Conservation (phyloP, 2,329 filamentous ascomycete genomes). For the Colletotrichum sublineola region DNA sequence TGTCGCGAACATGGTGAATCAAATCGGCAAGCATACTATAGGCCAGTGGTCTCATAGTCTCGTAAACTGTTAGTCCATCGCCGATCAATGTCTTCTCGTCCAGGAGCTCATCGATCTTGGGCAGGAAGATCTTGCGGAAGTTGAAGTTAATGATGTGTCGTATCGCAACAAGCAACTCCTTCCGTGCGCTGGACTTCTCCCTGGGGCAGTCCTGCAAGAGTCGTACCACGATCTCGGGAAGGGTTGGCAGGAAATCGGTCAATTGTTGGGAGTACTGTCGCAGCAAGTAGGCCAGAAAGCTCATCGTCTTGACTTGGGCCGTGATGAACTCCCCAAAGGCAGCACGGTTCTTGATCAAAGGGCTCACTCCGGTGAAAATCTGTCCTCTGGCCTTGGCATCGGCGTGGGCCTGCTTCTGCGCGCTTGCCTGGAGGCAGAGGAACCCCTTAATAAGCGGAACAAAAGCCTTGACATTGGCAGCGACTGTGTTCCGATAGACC, state of each 20-base stretch:
- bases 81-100: constrained; percentile 96
- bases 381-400: constrained; percentile 84
- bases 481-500: constrained; percentile 84
- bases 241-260: constrained; percentile 84
- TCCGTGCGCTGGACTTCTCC: constrained; percentile 92
- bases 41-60: constrained; percentile 93
- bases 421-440: constrained; percentile 87
- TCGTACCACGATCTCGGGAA: constrained; percentile 92
- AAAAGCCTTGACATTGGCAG: constrained; percentile 89
- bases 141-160: constrained; percentile 99
- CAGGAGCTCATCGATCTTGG: constrained; percentile 93
- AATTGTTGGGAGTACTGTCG: constrained; percentile 89
- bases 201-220: constrained; percentile 93
- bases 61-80: constrained; percentile 95
- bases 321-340: constrained; percentile 99
- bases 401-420: constrained; percentile 90
- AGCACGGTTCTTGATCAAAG: constrained; percentile 90
- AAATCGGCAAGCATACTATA: constrained; percentile 99
- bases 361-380: constrained; percentile 93
- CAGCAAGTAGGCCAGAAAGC: constrained; percentile 93
- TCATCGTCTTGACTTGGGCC: constrained; percentile 99
- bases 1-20: constrained; percentile 95
- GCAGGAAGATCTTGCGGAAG: constrained; percentile 93
- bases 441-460: constrained; percentile 95
- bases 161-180: constrained; percentile 95